Base-by-base conservation (phyloP, 1,139 yeast genomes). In the Nematodospora anomalae region DNA sequence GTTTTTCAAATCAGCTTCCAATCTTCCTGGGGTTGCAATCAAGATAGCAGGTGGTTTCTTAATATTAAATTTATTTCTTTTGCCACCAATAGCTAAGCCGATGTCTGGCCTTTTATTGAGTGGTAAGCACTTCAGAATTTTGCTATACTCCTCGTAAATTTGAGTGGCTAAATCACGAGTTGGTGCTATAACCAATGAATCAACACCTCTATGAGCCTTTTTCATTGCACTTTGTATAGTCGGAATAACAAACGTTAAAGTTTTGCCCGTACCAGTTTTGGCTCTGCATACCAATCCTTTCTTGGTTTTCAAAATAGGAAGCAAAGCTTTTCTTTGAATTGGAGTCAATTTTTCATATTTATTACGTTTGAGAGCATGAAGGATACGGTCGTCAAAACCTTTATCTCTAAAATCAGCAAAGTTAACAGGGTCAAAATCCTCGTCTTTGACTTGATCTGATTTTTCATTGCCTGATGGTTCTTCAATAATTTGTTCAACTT, bases 181-280 rank as follows among this genome's bases (percentile, higher is more conserved):
- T 30, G 97, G 97, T 1, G 95, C 83, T 43, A 90, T 74, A 20
- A 90, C 79, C 40, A 90, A 72, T 16, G 90, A 76, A 41, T 71
- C 67, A 2, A 78, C 79, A 36, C 42, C 38, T 16, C 29, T 27
- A 14, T 13, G 20, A 6, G 14, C 22, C 12, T 22, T 29, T n/a
- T 16, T 11, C 33, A 55, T 28, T 12, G 54, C 54, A 26, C 47
- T 39, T 53, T 86, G 84, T 30, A 89, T 63, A 6, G 87, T 67
- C 2, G 97, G 97, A 32, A 89, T 68, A 43, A 89, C 79, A 57
- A 87, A 90, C 0, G 96, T 95, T 42, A 86, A 77, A 0, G 97
- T 90, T 59, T 90, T 90, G 53, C 97, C 97, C 1, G 97, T 89
- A 55, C 97, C 97, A 4, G 97, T 90, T 57, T 87, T 87, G 24